Evolutionary conservation across 306 rosid genomes (phyloP).

Genomic region (Mimosa bimucronata): DNA sequence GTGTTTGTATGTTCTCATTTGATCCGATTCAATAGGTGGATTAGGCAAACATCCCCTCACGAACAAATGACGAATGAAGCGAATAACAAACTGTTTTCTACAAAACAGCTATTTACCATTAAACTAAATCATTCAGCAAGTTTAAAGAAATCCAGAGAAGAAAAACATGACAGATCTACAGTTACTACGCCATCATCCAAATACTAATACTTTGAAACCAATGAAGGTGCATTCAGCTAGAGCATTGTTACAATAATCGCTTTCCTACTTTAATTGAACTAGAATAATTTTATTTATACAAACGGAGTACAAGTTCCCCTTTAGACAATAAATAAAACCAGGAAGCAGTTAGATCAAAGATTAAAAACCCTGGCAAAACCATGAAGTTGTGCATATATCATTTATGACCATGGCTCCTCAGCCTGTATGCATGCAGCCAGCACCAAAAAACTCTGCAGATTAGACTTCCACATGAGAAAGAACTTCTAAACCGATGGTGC

Average conservation of each 20-base stretch:
- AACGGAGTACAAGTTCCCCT: constrained; percentile 28
- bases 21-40: not conserved
- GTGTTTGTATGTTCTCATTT: not conserved
- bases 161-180: constrained; percentile 35
- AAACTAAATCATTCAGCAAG: constrained; percentile 24
- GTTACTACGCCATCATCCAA: constrained; percentile 41
- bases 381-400: constrained; percentile 33
- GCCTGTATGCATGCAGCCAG: constrained; percentile 22
- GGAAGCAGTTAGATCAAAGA: constrained; percentile 14
- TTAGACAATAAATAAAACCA: constrained; percentile 28
- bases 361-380: constrained; percentile 38
- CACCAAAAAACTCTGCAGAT: constrained; percentile 38
- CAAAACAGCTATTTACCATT: constrained; percentile 33
- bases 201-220: constrained; percentile 36
- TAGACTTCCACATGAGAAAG: constrained; percentile 31
- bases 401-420: constrained; percentile 37
- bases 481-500: constrained; percentile 42
- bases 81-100: constrained; percentile 27
- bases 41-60: constrained; percentile 5
- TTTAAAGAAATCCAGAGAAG: constrained; percentile 12
- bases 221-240: constrained; percentile 31
- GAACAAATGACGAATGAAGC: constrained; percentile 16
- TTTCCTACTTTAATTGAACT: constrained; percentile 28
- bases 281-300: constrained; percentile 39
- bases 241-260: constrained; percentile 35